Percentiles rank a stretch among this genome's conserved stretches.
Conservation (phyloP, 2,329 filamentous ascomycete genomes). For the Pseudocercospora crystallina region DNA sequence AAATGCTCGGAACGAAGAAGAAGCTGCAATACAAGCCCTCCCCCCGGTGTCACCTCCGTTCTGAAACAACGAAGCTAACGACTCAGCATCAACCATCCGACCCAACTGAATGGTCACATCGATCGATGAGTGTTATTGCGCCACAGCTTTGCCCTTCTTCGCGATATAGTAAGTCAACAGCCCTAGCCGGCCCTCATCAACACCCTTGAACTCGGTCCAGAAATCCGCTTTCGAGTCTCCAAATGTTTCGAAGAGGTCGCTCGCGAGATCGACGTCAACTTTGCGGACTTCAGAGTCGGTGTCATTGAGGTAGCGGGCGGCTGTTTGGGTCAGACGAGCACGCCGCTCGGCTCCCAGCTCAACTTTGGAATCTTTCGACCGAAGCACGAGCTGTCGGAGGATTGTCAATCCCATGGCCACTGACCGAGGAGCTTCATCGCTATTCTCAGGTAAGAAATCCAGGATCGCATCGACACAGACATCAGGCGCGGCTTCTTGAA, state of each 20-base stretch:
- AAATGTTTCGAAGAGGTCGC: slow-evolving; percentile 60
- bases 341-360: slow-evolving; percentile 24
- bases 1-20: too few species aligned
- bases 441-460: slow-evolving; percentile 36
- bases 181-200: slow-evolving; percentile 72
- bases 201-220: slow-evolving; percentile 62
- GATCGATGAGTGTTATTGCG: slow-evolving; percentile 1
- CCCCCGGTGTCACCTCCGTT: too few species aligned
- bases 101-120: too few species aligned
- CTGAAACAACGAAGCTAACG: too few species aligned
- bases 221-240: slow-evolving; percentile 49
- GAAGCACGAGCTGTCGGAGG: slow-evolving; percentile 59
- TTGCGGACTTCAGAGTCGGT: slow-evolving; percentile 47
- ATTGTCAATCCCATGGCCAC: slow-evolving; percentile 62
- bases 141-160: slow-evolving; percentile 49
- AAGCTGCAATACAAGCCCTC: too few species aligned
- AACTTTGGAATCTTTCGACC: slow-evolving; percentile 16
- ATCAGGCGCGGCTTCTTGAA: slow-evolving; percentile 62
- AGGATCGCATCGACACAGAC: slow-evolving; percentile 40
- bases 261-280: slow-evolving; percentile 77
- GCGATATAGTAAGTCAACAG: slow-evolving; percentile 80
- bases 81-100: too few species aligned
- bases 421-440: slow-evolving; percentile 44
- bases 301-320: slow-evolving; percentile 28
- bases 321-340: slow-evolving; percentile 26